Conservation (phyloP, 73 alveolate genomes). For the Paramecium octaurelia region DNA sequence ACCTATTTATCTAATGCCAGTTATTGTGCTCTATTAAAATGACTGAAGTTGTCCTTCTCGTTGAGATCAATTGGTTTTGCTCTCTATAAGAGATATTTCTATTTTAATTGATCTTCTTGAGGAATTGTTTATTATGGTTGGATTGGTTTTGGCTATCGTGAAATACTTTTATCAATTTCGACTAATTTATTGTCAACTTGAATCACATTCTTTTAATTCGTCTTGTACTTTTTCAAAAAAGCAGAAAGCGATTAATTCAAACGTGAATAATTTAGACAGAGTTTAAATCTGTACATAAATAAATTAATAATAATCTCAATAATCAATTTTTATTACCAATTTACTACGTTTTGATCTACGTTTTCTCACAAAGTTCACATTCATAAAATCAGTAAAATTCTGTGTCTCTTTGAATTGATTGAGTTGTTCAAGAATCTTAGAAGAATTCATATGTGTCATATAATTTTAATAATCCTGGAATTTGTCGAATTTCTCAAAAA, state of each 20-base stretch:
- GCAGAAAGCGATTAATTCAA: neutral
- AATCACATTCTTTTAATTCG: neutral
- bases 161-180: neutral
- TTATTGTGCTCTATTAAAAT: conserved; percentile 6
- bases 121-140: neutral
- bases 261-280: neutral
- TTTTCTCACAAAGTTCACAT: neutral
- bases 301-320: neutral
- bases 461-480: neutral
- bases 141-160: neutral
- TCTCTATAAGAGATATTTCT: neutral
- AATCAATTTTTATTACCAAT: neutral
- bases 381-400: conserved; percentile 1
- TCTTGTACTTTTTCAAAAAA: neutral
- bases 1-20: neutral
- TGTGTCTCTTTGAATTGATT: neutral
- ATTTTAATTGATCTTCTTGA: neutral
- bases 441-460: neutral
- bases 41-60: neutral
- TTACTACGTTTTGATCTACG: neutral
- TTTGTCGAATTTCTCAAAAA: neutral
- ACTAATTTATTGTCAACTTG: neutral
- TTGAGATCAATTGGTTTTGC: neutral
- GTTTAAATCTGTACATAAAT: neutral
- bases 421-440: neutral